A percentile compares a stretch with the other conserved stretches of the same genome.
Conservation (phyloP, 169 alveolate genomes). For the Theileria orientalis region DNA sequence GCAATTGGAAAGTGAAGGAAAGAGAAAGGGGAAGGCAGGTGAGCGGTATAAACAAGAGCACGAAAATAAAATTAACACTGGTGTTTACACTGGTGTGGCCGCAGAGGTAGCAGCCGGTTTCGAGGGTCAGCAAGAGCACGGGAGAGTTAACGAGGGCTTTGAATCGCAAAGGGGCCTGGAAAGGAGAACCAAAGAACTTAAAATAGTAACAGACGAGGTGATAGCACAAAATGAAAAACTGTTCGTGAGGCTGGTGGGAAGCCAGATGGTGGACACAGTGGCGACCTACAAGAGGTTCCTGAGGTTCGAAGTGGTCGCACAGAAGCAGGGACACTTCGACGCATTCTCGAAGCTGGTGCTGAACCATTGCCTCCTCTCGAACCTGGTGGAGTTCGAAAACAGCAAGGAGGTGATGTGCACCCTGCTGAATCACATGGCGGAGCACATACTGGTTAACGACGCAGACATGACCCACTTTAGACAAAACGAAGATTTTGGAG, state of each 20-base stretch:
- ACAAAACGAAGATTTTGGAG: neutral
- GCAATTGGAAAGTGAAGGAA: too few relatives aligned
- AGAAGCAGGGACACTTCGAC: conserved; percentile 9
- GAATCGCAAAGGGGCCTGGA: neutral
- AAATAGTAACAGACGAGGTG: neutral
- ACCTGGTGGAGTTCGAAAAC: conserved; percentile 1
- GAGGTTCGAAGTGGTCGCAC: conserved; percentile 21
- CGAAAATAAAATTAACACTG: too few relatives aligned
- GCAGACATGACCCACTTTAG: neutral
- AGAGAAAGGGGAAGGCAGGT: too few relatives aligned
- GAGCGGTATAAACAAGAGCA: too few relatives aligned
- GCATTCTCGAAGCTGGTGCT: conserved; percentile 17
- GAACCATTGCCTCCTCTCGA: conserved; percentile 18
- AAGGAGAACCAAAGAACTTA: neutral
- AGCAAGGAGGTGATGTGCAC: conserved; percentile 17
- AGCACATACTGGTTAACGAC: conserved; percentile 20
- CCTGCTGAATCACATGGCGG: conserved; percentile 46
- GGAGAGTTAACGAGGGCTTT: neutral
- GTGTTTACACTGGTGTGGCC: neutral
- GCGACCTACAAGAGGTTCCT: conserved; percentile 37
- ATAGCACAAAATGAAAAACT: conserved; percentile 13
- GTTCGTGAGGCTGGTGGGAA: conserved; percentile 33
- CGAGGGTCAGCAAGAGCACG: neutral
- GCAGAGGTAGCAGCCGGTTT: neutral
- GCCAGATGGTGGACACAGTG: conserved; percentile 62